Percentiles rank a stretch among this genome's conserved stretches.
Conservation (phyloP, 1,139 yeast genomes). For the Pneumocystis murina region DNA sequence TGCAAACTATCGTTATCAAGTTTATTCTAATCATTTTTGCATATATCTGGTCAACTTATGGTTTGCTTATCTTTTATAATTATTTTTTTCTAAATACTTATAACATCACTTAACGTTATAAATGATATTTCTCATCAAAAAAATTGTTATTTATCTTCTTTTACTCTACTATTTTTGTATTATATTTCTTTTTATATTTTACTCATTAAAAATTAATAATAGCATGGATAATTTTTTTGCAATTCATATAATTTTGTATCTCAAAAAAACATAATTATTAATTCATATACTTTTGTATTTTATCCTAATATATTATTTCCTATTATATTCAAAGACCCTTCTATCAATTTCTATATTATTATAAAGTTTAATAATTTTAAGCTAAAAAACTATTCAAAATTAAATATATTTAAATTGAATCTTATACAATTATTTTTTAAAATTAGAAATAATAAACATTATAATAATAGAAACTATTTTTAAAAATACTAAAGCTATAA, state of each 20-base stretch:
- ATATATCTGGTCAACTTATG: conserved; percentile 56
- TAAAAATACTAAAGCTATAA: not conserved
- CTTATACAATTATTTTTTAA: not conserved
- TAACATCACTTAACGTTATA: conserved; percentile 47
- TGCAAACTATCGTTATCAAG: conserved; percentile 41
- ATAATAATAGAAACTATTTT: not conserved
- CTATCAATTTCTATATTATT: not conserved
- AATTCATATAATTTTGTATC: not conserved
- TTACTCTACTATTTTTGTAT: conserved; percentile 40
- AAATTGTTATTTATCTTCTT: conserved; percentile 73
- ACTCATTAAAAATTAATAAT: conserved; percentile 1
- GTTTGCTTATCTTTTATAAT: not conserved
- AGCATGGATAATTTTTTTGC: conserved; percentile 9
- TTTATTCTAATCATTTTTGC: conserved; percentile 38
- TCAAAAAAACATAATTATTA: not conserved
- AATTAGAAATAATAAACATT: not conserved
- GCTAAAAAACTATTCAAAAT: no score
- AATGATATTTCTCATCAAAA: conserved; percentile 58
- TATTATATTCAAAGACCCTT: not conserved
- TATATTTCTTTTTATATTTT: not conserved
- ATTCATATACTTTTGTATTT: not conserved
- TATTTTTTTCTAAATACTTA: not conserved
- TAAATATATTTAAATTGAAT: no score
- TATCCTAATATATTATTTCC: not conserved
- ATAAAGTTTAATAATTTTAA: no score